Evolutionary conservation across 1,139 yeast species (phyloP).

Genomic region (Yamadazyma dendronema): DNA sequence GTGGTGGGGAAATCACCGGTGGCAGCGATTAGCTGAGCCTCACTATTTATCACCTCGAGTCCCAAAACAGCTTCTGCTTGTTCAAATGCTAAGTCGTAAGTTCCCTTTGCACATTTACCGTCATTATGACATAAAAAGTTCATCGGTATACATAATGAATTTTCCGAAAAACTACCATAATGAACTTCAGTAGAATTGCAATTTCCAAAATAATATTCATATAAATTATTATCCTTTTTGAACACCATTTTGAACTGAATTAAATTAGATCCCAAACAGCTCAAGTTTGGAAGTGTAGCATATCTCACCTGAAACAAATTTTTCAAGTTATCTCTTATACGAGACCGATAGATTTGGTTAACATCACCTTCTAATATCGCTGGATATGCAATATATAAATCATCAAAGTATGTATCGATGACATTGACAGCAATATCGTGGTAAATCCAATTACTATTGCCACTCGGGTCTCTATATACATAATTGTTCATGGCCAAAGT

Average conservation of each 20-base stretch:
- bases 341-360: constrained; percentile 3
- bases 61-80: constrained; percentile 5
- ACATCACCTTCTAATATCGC: constrained; percentile 7
- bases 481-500: constrained; percentile 15
- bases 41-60: not conserved
- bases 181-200: constrained; percentile 12
- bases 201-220: constrained; percentile 15
- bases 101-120: constrained; percentile 6
- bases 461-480: constrained; percentile 7
- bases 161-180: constrained; percentile 9
- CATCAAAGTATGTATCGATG: constrained; percentile 9
- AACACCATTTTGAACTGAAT: constrained; percentile 16
- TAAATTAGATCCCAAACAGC: constrained; percentile 13
- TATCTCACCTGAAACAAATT: constrained; percentile 13
- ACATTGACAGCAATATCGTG: constrained; percentile 17
- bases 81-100: constrained; percentile 6
- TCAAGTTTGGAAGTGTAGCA: constrained; percentile 7
- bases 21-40: not conserved
- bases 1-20: constrained; percentile 12
- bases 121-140: constrained; percentile 10
- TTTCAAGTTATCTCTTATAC: constrained; percentile 12
- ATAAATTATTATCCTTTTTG: constrained; percentile 7
- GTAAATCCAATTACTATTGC: constrained; percentile 6
- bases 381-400: constrained; percentile 14
- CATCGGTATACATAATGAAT: constrained; percentile 11